Base-by-base conservation (phyloP, 352 stramenopile species). In the Globisporangium barbulae region DNA sequence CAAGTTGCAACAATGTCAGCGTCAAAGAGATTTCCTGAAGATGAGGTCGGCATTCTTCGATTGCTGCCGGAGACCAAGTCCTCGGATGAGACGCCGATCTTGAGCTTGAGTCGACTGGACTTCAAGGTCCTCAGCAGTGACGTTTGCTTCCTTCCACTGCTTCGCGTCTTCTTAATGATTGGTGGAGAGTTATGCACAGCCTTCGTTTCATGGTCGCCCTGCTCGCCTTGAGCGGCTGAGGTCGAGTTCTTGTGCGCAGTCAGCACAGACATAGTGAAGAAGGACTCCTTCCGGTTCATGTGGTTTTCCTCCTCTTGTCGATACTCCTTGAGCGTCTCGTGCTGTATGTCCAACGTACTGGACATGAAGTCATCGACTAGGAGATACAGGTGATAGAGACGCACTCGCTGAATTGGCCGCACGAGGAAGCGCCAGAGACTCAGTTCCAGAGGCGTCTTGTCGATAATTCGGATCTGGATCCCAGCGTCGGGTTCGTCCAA, bases 401-500 rank as follows among this genome's bases (percentile, higher is more conserved):
- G 59, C 0, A 71, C 35, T 9, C 77, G 75, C 22, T 75, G 77
- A 10, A 82, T 65, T 10, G 77, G 75, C 5, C 70, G 62, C 5
- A 82, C 61, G 47, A 86, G 58, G 12, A 82, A 64, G 0, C 69
- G 71, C 77, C 77, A 86, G 9, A 86, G 58, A 42, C 59, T 77
- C 33, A 81, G 55, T 12, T 76, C 42, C 41, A 72, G 47, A 31
- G 68, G 58, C 3, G 68, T 61, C 19, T 64, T 63, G 6, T 63
- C 53, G 3, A 82, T 59, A 6, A 64, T 49, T 6, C 64, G 71
- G 9, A 83, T 21, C 15, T 70, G 55, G 21, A 78, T 63, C 5
- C 72, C 69, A 35, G 68, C 44, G 17, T 78, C 72, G 3, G 55
- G 53, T 17, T 56, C 41, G 25, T 78, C 60, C n/a, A 72, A 59